Evolutionary conservation across 2,329 filamentous ascomycete species (phyloP).

Genomic region (Blastomyces emzantsi): DNA sequence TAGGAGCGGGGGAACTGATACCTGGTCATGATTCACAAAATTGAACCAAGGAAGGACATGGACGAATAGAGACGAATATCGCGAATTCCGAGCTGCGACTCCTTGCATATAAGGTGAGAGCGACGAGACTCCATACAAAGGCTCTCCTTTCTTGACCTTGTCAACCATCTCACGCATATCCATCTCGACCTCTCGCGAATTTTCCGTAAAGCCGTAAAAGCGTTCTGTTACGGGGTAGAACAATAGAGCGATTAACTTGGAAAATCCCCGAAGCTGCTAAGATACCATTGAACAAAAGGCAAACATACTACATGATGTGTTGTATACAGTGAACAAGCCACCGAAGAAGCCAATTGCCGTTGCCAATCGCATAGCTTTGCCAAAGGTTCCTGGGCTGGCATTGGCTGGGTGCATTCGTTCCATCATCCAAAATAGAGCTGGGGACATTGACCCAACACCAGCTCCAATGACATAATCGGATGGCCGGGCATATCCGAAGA

Average conservation of each 20-base stretch:
- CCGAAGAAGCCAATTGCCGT: conserved; percentile 64
- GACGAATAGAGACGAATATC: conserved; percentile 77
- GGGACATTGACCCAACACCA: conserved; percentile 60
- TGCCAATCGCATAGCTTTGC: conserved; percentile 70
- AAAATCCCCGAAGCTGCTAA: background rate
- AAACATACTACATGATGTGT: conserved; percentile 69
- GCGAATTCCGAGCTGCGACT: conserved; percentile 81
- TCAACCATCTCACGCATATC: conserved; percentile 98
- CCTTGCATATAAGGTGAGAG: conserved; percentile 88
- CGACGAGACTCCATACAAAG: conserved; percentile 73
- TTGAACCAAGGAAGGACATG: conserved; percentile 94
- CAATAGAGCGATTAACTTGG: conserved; percentile 6
- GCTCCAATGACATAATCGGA: conserved; percentile 71
- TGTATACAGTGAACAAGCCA: conserved; percentile 78
- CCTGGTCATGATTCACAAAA: conserved; percentile 85
- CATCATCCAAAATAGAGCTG: conserved; percentile 64
- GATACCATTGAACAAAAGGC: background rate
- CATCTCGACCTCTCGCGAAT: conserved; percentile 82
- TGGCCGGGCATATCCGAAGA: conserved; percentile 74
- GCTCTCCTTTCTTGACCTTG: conserved; percentile 85
- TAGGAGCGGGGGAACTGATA: conserved; percentile 23
- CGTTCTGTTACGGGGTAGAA: conserved; percentile 51
- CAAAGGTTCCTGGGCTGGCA: conserved; percentile 72
- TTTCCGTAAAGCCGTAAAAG: conserved; percentile 93
- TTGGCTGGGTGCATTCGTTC: conserved; percentile 80